Conservation (phyloP, 176 grass and related monocot species). For the Musa acuminata region DNA sequence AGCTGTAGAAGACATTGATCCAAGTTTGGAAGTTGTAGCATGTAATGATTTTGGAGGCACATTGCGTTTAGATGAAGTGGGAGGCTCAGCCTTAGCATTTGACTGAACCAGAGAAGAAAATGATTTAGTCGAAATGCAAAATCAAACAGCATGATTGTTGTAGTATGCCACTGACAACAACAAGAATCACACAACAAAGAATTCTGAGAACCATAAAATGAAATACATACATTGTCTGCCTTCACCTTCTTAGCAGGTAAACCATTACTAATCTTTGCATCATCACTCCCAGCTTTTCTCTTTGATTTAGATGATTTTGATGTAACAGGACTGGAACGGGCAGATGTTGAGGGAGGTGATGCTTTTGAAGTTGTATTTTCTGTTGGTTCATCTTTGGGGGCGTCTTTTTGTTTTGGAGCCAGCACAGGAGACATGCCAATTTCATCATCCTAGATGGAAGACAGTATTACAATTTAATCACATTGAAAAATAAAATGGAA, state of each 20-base stretch:
- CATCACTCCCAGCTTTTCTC: slow-evolving; percentile 68
- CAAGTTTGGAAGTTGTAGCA: slow-evolving; percentile 1
- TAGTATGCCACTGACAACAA: neutral
- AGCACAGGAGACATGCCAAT: slow-evolving; percentile 58
- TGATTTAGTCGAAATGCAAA: neutral
- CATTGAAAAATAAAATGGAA: neutral
- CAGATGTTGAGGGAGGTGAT: slow-evolving; percentile 35
- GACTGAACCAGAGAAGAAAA: slow-evolving; percentile 22
- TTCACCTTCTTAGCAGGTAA: slow-evolving; percentile 74
- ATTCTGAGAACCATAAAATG: too few species aligned
- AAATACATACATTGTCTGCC: slow-evolving; percentile 52
- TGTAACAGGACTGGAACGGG: slow-evolving; percentile 41
- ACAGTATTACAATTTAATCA: neutral
- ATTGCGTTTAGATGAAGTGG: slow-evolving; percentile 34
- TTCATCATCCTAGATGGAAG: slow-evolving; percentile 58
- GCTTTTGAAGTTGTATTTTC: slow-evolving; percentile 56
- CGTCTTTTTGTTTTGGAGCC: slow-evolving; percentile 71
- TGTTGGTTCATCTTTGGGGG: slow-evolving; percentile 67
- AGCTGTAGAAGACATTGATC: slow-evolving; percentile 12
- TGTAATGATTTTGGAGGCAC: slow-evolving; percentile 27
- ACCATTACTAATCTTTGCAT: slow-evolving; percentile 41
- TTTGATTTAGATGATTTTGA: slow-evolving; percentile 85
- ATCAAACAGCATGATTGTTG: too few species aligned
- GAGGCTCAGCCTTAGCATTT: slow-evolving; percentile 41
- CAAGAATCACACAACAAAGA: slow-evolving; percentile 6